Conservation (phyloP, 768 basidiomycete genomes). For the Rubroboletus pulcherrimus region DNA sequence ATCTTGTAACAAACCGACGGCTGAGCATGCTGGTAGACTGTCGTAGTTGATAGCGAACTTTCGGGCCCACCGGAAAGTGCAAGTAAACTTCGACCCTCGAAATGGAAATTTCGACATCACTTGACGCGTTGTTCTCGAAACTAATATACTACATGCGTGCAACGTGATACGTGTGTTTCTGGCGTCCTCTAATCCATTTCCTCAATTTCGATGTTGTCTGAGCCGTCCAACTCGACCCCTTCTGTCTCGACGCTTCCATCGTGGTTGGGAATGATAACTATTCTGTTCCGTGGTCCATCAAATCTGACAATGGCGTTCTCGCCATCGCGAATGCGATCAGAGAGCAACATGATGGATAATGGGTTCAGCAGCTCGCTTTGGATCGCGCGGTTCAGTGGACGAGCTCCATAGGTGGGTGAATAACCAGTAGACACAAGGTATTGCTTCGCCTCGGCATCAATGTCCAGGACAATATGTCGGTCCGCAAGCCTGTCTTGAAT, state of each 20-base stretch:
- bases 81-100: constrained; percentile 1
- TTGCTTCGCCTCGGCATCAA: constrained; percentile 73
- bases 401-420: constrained; percentile 82
- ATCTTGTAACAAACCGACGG: constrained; percentile 24
- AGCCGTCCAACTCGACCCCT: constrained; percentile 58
- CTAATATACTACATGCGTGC: not conserved
- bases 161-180: not conserved
- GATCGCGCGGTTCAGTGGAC: constrained; percentile 88
- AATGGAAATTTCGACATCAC: constrained; percentile 12
- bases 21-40: constrained; percentile 21
- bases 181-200: constrained; percentile 14
- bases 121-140: not conserved
- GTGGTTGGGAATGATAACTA: constrained; percentile 83
- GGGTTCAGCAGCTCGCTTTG: constrained; percentile 93
- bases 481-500: constrained; percentile 76
- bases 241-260: constrained; percentile 43
- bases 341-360: constrained; percentile 78
- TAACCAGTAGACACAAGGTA: constrained; percentile 76
- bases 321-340: constrained; percentile 76
- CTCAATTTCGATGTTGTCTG: constrained; percentile 41
- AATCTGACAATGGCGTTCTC: constrained; percentile 75
- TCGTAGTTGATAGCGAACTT: constrained; percentile 7
- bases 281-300: constrained; percentile 76
- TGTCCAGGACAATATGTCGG: constrained; percentile 74
- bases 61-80: not conserved